Evolutionary conservation across 2,329 filamentous ascomycete species (phyloP), one percentile per base, ranked within the genome.

Genomic region (Scytalidium sp.): DNA sequence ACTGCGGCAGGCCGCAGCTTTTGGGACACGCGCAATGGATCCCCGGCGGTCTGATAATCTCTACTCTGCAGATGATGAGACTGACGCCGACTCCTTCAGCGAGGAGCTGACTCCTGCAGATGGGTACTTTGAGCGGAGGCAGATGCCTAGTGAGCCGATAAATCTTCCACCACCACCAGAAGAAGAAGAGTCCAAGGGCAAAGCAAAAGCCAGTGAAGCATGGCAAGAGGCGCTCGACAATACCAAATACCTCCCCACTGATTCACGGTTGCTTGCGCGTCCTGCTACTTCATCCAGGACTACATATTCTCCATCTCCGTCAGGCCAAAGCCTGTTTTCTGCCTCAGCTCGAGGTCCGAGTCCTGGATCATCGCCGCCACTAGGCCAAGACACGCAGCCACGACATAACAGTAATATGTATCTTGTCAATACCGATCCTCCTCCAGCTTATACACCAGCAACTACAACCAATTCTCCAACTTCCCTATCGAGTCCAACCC

Each of bases 61-160:
- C 7, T 56, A 60, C 49, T 56, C 54, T 15, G 48, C 52, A n/a
- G 51, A 56, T 15, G 56, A 57, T 46, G 32, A 36, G 32, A 50
- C 52, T 2, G 58, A 60, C 39, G 41, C 21, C 19, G 58, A 62
- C 32, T 61, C 59, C 39, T 58, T 61, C 45, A 62, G 57, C 49
- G 54, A 64, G 19, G 57, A 59, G 20, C 51, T 65, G 11, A 59
- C 54, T 39, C 63, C 63, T 10, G 50, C 54, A 13, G 56, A 64
- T 60, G 61, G 63, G 19, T 64, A 64, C 50, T 65, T 65, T 50
- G 52, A 54, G 48, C 54, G 46, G n/a, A 46, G 47, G 29, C 49
- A 54, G 17, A 47, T 54, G 25, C 46, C 53, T 36, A 36, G 17
- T n/a, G 32, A 36, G 13, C 13, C 32, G 15, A 36, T 36, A 36